Conservation (phyloP, 1,139 yeast genomes). For the Zygosaccharomyces pseudobailii region DNA sequence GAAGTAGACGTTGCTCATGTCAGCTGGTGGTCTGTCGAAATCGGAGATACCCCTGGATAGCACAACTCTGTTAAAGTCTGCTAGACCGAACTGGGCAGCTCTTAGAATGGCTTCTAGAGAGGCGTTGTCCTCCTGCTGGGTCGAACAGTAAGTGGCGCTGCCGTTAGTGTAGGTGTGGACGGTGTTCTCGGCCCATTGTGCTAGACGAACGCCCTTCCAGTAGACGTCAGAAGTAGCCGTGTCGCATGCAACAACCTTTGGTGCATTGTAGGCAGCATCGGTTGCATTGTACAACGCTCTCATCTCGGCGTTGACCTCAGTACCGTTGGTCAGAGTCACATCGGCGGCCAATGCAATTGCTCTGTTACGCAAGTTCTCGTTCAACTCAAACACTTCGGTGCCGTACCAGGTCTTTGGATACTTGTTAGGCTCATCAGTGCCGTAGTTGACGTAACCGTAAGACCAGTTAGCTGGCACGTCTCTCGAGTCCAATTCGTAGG, state of each 20-base stretch:
- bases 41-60: slow-evolving; percentile 63
- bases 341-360: slow-evolving; percentile 49
- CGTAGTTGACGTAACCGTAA: slow-evolving; percentile 56
- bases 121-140: slow-evolving; percentile 69
- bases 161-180: slow-evolving; percentile 53
- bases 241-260: slow-evolving; percentile 53
- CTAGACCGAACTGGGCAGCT: slow-evolving; percentile 50
- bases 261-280: slow-evolving; percentile 46
- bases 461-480: slow-evolving; percentile 52
- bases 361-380: slow-evolving; percentile 54
- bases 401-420: slow-evolving; percentile 59
- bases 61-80: slow-evolving; percentile 54
- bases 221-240: slow-evolving; percentile 58
- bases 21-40: slow-evolving; percentile 53
- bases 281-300: slow-evolving; percentile 43
- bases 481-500: slow-evolving; percentile 51
- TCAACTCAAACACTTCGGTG: slow-evolving; percentile 61
- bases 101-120: slow-evolving; percentile 57
- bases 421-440: slow-evolving; percentile 45
- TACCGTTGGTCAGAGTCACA: slow-evolving; percentile 45
- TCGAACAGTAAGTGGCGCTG: slow-evolving; percentile 54
- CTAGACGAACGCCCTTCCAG: slow-evolving; percentile 51
- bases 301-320: slow-evolving; percentile 41
- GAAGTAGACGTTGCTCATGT: neutral
- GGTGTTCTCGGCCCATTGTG: slow-evolving; percentile 47